phyloP scores from a whole-genome alignment of 2,329 filamentous ascomycete genomes.

The Microsporum audouinii region DNA sequence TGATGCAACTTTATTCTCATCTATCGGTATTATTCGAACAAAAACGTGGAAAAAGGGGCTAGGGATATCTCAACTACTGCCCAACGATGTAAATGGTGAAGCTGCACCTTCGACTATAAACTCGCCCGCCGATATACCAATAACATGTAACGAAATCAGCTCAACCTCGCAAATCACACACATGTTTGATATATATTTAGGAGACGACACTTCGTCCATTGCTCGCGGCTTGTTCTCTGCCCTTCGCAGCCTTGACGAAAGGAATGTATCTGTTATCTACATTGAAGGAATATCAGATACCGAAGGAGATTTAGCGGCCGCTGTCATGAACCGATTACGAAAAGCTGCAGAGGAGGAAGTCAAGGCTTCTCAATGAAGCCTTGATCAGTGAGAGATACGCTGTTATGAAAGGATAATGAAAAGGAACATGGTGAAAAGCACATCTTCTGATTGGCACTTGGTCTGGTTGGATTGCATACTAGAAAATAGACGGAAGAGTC shows the following conservation, averaged over 20 bases:
- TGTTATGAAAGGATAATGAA: not conserved
- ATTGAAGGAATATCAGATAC: conserved; percentile 70
- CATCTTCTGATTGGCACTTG: not conserved
- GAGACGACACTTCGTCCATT: conserved; percentile 58
- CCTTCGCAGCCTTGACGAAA: conserved; percentile 69
- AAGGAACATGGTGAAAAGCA: not conserved
- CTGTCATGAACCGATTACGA: conserved; percentile 70
- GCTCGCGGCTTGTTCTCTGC: conserved; percentile 82
- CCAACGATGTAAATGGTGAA: not conserved
- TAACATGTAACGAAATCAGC: not conserved
- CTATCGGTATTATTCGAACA: conserved; percentile 22
- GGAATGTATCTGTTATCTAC: conserved; percentile 69
- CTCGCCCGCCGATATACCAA: not conserved
- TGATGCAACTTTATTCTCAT: conserved; percentile 4
- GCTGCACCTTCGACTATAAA: not conserved
- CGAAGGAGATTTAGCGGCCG: conserved; percentile 70
- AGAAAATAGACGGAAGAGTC: not conserved
- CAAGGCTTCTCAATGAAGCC: conserved; percentile 21
- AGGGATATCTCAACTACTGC: not conserved
- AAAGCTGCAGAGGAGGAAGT: conserved; percentile 57
- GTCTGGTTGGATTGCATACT: not conserved
- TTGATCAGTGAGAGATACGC: not conserved
- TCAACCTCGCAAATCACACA: conserved; percentile 16
- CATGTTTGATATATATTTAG: conserved; percentile 61
- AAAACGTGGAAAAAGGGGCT: conserved; percentile 23